phyloP scores from a whole-genome alignment of 805 yeast species.

The Nakazawaea wyomingensis region DNA sequence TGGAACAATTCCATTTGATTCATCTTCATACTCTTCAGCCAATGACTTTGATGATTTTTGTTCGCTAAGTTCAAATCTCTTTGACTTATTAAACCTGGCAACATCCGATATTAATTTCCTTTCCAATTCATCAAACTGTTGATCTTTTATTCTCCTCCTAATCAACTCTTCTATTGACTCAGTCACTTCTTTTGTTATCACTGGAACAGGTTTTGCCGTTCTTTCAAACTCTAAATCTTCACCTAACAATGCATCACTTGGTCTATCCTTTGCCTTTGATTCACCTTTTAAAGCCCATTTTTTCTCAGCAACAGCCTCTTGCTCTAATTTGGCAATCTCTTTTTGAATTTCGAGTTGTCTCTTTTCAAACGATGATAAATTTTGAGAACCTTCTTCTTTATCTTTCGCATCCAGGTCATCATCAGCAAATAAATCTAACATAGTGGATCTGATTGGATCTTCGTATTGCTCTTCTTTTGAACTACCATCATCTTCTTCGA shows the following conservation, averaged over 20 bases:
- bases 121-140: constrained; percentile 80
- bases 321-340: constrained; percentile 76
- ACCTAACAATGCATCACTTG: constrained; percentile 74
- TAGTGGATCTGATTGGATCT: constrained; percentile 54
- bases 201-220: constrained; percentile 93
- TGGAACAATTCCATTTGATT: constrained; percentile 46
- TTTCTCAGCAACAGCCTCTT: constrained; percentile 84
- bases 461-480: constrained; percentile 60
- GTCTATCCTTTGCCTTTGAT: constrained; percentile 74
- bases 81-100: constrained; percentile 51
- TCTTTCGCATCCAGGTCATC: constrained; percentile 20
- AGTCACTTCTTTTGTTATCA: constrained; percentile 83
- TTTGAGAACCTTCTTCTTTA: constrained; percentile 17
- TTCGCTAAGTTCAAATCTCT: constrained; percentile 66
- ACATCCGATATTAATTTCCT: constrained; percentile 65
- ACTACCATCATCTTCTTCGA: constrained; percentile 27
- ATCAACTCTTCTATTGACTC: constrained; percentile 86
- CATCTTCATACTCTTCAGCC: constrained; percentile 91
- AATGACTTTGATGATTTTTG: constrained; percentile 80
- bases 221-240: constrained; percentile 88
- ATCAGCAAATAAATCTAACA: constrained; percentile 55
- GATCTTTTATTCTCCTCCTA: constrained; percentile 68
- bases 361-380: constrained; percentile 71
- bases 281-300: constrained; percentile 96
- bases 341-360: constrained; percentile 73